Percentiles rank a stretch among this genome's conserved stretches.
Conservation (phyloP, 805 yeast species). For the Nakazawaea molendinolei region DNA sequence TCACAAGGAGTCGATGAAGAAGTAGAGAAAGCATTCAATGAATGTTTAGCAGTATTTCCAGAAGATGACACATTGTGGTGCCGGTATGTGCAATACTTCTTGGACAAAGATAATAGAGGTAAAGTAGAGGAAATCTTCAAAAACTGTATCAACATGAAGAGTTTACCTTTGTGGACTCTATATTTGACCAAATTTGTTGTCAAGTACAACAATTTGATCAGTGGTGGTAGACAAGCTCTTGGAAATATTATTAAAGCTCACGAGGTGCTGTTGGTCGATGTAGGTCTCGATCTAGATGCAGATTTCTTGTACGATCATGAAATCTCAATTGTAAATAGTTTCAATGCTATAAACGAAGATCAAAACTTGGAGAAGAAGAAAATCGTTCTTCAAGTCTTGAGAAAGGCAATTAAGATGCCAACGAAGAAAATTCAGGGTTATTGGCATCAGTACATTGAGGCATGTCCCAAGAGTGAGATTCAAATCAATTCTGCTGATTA, state of each 20-base stretch:
- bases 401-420: constrained; percentile 70
- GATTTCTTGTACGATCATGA: constrained; percentile 78
- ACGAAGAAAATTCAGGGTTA: constrained; percentile 63
- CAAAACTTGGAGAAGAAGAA: constrained; percentile 81
- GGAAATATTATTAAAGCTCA: constrained; percentile 72
- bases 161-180: constrained; percentile 66
- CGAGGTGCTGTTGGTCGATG: constrained; percentile 70
- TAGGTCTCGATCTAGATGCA: constrained; percentile 72
- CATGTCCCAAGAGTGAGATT: constrained; percentile 26
- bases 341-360: constrained; percentile 77
- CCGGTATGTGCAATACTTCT: constrained; percentile 57
- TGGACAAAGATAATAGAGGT: constrained; percentile 50
- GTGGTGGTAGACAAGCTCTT: constrained; percentile 79
- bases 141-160: constrained; percentile 55
- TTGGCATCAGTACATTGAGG: constrained; percentile 62
- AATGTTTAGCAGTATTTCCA: constrained; percentile 59
- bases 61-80: constrained; percentile 71
- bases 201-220: constrained; percentile 46
- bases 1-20: constrained; percentile 4
- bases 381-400: constrained; percentile 64
- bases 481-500: constrained; percentile 78
- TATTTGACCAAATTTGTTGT: constrained; percentile 40
- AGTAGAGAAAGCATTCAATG: constrained; percentile 50
- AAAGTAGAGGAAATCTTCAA: constrained; percentile 62
- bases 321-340: constrained; percentile 65